Conservation (phyloP, 2,329 filamentous ascomycete species). For the Penicillium decumbens region DNA sequence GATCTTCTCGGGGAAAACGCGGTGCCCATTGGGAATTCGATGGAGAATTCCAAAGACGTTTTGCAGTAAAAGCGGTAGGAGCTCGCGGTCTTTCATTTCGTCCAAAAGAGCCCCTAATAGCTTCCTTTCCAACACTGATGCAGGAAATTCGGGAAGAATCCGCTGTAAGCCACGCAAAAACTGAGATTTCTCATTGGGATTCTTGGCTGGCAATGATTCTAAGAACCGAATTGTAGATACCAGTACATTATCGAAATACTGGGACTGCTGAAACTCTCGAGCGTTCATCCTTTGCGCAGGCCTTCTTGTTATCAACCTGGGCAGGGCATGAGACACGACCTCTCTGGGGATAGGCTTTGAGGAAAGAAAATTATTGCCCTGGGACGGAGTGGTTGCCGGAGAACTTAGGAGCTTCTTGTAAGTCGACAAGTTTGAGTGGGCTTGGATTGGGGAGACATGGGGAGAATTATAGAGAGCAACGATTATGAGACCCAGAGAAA, state of each 20-base stretch:
- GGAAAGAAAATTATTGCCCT: conserved; percentile 77
- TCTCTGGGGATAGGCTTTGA: conserved; percentile 75
- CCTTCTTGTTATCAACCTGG: conserved; percentile 77
- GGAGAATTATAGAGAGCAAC: conserved; percentile 93
- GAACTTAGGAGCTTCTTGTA: conserved; percentile 82
- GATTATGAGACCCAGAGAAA: conserved; percentile 83
- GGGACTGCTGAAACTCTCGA: conserved; percentile 86
- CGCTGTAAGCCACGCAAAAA: conserved; percentile 86
- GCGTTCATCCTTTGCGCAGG: conserved; percentile 84
- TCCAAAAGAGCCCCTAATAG: conserved; percentile 82
- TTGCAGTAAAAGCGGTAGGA: conserved; percentile 78
- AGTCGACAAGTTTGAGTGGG: conserved; percentile 71
- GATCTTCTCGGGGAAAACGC: conserved; percentile 78
- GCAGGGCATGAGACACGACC: conserved; percentile 69
- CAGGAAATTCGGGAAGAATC: conserved; percentile 86
- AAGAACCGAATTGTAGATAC: conserved; percentile 95
- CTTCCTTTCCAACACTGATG: conserved; percentile 91
- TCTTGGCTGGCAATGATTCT: conserved; percentile 86
- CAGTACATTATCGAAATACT: conserved; percentile 94
- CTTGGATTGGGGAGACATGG: conserved; percentile 78
- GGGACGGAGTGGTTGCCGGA: conserved; percentile 71
- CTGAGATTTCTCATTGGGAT: conserved; percentile 79
- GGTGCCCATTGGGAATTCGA: conserved; percentile 68
- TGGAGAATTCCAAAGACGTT: conserved; percentile 89
- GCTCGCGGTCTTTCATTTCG: conserved; percentile 86